Base-by-base conservation (phyloP, 192 early-diverging fungal genomes). In the Gamsiella multidivaricata region DNA sequence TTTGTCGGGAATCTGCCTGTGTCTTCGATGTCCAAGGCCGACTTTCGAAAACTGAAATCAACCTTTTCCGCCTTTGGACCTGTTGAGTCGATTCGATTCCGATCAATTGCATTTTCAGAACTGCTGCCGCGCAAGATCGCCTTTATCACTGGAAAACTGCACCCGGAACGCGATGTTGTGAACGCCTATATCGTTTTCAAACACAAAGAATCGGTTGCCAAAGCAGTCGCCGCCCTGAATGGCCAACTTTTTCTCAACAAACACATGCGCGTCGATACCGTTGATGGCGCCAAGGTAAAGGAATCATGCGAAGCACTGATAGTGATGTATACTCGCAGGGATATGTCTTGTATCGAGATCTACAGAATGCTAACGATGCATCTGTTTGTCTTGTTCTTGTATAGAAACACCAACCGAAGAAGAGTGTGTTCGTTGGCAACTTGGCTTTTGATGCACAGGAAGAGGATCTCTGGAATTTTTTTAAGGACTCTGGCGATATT, bases 1-100 rank as follows among this genome's bases (percentile, higher is more conserved):
- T 99, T 98, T 84, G 87, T 99, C n/a, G 97, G 97, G 29, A 99
- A 99, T 70, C 79, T 99, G 47, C 81, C 91, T 20, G 85, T 93
- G n/a, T 60, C 60, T 22, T 57, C 67, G 3, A 82, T 75, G 67
- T 64, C 65, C n/a, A 75, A 93, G 84, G 82, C 64, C 0, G 80
- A 81, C 3, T 84, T 88, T 62, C 93, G 88, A 54, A 83, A 90
- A 36, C 80, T 99, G 10, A 90, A 93, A 58, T 60, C 73, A 18
- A 69, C 89, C 22, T 94, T 97, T 67, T 46, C 70, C 18, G 61
- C 83, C 28, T 88, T 84, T 74, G 96, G 97, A 50, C 72, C 82
- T 31, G 66, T 99, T 50, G 94, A 95, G 61, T 91, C 91, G 63
- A 87, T 97, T 32, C 90, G 96, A 33, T 99, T 98, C 81, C 88